Base-by-base conservation (phyloP, 2,329 filamentous ascomycete genomes). In the Eurotiales sp. region DNA sequence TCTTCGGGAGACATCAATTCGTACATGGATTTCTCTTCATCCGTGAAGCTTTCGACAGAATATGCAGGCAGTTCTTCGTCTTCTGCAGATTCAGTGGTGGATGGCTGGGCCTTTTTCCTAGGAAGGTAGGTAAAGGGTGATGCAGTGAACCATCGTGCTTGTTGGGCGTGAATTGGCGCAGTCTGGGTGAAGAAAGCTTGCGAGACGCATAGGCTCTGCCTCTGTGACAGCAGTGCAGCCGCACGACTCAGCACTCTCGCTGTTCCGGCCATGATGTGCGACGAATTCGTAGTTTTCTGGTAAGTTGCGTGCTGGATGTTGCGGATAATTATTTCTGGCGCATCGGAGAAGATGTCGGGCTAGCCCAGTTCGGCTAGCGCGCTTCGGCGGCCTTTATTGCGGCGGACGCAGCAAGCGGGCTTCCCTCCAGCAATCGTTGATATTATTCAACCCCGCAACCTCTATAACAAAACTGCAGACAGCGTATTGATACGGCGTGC, bases 1-100 rank as follows among this genome's bases (percentile, higher is more conserved):
- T 72, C 66, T 45, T 69, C 65, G 6, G 68, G 67, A 8, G 67
- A 60, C 59, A 71, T 55, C 61, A 68, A 56, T 44, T 71, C 67
- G 42, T 71, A 71, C 64, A 67, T 66, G 4, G 64, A 67, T 41
- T 65, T 65, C 50, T 67, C 63, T 51, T 66, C 61, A 44, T 63
- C 59, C 29, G 53, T 62, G 11, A 72, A 57, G 3, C 61, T 52
- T 8, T 70, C 65, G 21, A 65, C 62, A 15, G 69, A 70, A 56
- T 71, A 72, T 30, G 69, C 68, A 11, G 68, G 61, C 51, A 63
- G 50, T 14, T 59, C 47, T 22, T 63, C 63, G 48, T n/a, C n/a
- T n/a, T n/a, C n/a, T n/a, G n/a, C n/a, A 61, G 55, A 17, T 68
- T 64, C 32, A 65, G 59, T 29, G 64, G 56, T 30, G 53, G 55